Base-by-base conservation (phyloP, 2,329 filamentous ascomycete genomes). In the Didymella pomorum region DNA sequence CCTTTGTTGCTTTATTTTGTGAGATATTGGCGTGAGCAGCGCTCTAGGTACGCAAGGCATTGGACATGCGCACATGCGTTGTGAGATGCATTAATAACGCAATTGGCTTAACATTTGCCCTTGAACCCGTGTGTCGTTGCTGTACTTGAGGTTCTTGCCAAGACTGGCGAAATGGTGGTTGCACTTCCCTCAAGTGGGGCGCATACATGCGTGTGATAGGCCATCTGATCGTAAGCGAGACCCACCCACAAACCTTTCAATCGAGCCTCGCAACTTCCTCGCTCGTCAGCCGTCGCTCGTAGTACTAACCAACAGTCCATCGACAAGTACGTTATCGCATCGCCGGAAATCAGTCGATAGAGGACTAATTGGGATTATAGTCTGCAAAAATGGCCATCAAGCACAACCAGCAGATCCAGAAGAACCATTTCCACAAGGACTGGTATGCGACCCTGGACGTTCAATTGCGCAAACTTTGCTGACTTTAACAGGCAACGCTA, bases 341-440 rank as follows among this genome's bases (percentile, higher is more conserved):
- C 49, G 29, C 31, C 41, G 35, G 48, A 37, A 54, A 37, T 48
- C 44, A 16, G n/a, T 16, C 48, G 25, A 45, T 48, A 9, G 37
- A 45, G 47, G 20, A 55, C 62, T 68, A 61, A 70, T 54, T 39
- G n/a, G 41, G 12, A 11, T 59, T 63, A 65, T 62, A 74, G 72
- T 63, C 70, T 66, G 69, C 65, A 71, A 64, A 69, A 67, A 76
- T 76, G 93, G 91, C 94, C 87, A 97, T 98, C 92, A 96, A 96
- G 89, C 93, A 97, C 91, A 98, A 98, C 87, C 93, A 97, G 87
- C 91, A 94, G 87, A 90, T 97, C 83, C 90, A 91, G 81, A 91
- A 94, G 88, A 96, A 96, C 89, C 93, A 76, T 60, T 76, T 76
- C 72, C 74, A 74, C 71, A 75, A 75, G 70, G 93, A 99, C 88